phyloP scores from a whole-genome alignment of 2,329 filamentous ascomycete species.

The Aspergillus chevalieri region DNA sequence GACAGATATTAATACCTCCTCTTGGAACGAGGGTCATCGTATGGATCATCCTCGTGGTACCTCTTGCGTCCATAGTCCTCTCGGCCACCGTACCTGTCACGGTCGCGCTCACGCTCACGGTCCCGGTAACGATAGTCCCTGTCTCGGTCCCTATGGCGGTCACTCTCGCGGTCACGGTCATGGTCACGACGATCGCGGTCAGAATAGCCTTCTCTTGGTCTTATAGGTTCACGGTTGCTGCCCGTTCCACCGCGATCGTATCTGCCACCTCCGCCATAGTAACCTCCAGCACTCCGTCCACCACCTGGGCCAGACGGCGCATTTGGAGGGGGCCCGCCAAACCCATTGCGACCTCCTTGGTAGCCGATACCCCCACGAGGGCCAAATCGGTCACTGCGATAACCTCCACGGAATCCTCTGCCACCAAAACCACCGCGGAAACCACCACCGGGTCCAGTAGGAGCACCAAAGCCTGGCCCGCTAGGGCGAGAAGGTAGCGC shows the following conservation, averaged over 20 bases:
- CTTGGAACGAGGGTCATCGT: constrained; percentile 66
- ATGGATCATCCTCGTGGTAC: constrained; percentile 68
- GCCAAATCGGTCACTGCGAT: constrained; percentile 48
- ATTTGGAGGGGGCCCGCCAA: constrained; percentile 45
- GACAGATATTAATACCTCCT: constrained; percentile 49
- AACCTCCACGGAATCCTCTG: constrained; percentile 46
- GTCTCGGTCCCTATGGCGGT: constrained; percentile 49
- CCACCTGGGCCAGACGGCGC: constrained; percentile 51
- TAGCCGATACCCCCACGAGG: constrained; percentile 50
- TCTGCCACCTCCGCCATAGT: constrained; percentile 41
- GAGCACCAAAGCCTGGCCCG: constrained; percentile 54
- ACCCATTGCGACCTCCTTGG: constrained; percentile 52
- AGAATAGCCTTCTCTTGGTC: constrained; percentile 57
- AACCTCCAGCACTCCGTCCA: constrained; percentile 47
- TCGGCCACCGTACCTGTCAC: constrained; percentile 43
- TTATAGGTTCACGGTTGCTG: constrained; percentile 79
- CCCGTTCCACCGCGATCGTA: constrained; percentile 57
- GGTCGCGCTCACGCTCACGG: constrained; percentile 42
- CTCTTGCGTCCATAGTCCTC: constrained; percentile 57
- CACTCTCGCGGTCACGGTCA: constrained; percentile 49
- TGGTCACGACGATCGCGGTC: constrained; percentile 39
- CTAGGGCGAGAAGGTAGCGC: constrained; percentile 64
- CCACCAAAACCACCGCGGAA: constrained; percentile 51
- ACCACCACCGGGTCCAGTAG: constrained; percentile 52
- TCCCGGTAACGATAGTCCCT: constrained; percentile 45